phyloP scores from a whole-genome alignment of 106 monocot genomes.

The Dactylorhiza incarnata region DNA sequence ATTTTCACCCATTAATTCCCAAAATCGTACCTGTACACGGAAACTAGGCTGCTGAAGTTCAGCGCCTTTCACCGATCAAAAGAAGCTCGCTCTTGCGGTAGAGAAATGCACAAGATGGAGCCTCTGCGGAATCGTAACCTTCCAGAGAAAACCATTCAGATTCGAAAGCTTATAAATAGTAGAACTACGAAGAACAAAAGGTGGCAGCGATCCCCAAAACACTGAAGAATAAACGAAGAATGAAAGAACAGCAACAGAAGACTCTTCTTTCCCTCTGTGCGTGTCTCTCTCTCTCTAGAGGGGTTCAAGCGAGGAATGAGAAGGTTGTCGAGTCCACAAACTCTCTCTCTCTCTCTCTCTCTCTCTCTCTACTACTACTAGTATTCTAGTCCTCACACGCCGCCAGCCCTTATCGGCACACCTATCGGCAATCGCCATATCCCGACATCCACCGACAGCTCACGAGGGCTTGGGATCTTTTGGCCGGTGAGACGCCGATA shows the following conservation, averaged over 20 bases:
- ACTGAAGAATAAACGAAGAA: not conserved
- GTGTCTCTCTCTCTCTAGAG: not conserved
- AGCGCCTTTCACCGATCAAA: not conserved
- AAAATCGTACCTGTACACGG: not conserved
- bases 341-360: not conserved
- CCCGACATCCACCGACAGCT: no score
- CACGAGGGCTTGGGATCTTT: no score
- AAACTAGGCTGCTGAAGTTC: not conserved
- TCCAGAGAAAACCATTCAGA: not conserved
- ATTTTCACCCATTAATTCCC: not conserved
- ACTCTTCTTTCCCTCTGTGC: not conserved
- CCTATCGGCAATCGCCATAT: not conserved
- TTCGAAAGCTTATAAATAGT: not conserved
- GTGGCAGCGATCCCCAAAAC: not conserved
- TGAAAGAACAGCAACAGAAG: not conserved
- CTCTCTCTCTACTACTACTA: not conserved
- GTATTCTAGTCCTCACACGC: not conserved
- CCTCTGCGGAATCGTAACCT: conserved; percentile 5
- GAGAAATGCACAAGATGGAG: conserved; percentile 9
- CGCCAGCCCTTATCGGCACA: not conserved
- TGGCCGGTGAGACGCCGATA: no score
- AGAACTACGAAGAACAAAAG: not conserved
- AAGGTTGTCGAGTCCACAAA: not conserved
- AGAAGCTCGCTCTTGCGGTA: not conserved
- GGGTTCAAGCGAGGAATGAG: not conserved